phyloP scores from a whole-genome alignment of 108 stramenopile genomes.

The Cyclotella cryptica region DNA sequence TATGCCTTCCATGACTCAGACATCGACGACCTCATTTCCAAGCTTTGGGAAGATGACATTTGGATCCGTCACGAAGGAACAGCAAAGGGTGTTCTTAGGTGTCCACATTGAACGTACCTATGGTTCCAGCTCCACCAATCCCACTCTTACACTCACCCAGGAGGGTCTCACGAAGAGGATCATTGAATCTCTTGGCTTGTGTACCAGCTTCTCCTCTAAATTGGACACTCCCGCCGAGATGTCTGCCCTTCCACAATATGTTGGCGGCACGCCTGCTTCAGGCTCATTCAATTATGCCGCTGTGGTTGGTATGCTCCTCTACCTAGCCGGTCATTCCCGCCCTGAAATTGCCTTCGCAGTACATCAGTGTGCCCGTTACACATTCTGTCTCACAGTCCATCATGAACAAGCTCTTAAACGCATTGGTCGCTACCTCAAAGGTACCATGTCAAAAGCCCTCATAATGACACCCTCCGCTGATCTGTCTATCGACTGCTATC shows the following conservation, averaged over 20 bases:
- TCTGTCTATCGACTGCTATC: constrained; percentile 52
- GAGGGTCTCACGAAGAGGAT: constrained; percentile 26
- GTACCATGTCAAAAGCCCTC: constrained; percentile 24
- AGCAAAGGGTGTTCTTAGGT: constrained; percentile 44
- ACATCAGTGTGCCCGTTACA: constrained; percentile 35
- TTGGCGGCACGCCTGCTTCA: constrained; percentile 2
- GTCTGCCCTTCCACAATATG: constrained; percentile 20
- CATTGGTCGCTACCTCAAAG: constrained; percentile 11
- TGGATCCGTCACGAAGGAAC: not conserved
- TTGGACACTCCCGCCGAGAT: constrained; percentile 1
- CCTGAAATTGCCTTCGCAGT: constrained; percentile 55
- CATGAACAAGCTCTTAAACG: constrained; percentile 13
- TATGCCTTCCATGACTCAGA: not conserved
- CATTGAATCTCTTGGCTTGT: constrained; percentile 3
- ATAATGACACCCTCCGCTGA: constrained; percentile 27
- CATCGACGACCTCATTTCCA: not conserved
- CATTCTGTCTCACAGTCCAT: not conserved
- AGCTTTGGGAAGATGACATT: not conserved
- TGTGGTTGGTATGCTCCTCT: constrained; percentile 57
- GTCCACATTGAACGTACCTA: constrained; percentile 41
- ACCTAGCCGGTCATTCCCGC: constrained; percentile 45
- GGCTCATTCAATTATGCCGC: constrained; percentile 22
- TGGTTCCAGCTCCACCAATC: not conserved
- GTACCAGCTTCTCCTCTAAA: not conserved
- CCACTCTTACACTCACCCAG: constrained; percentile 42